Base-by-base conservation (phyloP, 73 alveolate species). In the Durusdinium trenchii region DNA sequence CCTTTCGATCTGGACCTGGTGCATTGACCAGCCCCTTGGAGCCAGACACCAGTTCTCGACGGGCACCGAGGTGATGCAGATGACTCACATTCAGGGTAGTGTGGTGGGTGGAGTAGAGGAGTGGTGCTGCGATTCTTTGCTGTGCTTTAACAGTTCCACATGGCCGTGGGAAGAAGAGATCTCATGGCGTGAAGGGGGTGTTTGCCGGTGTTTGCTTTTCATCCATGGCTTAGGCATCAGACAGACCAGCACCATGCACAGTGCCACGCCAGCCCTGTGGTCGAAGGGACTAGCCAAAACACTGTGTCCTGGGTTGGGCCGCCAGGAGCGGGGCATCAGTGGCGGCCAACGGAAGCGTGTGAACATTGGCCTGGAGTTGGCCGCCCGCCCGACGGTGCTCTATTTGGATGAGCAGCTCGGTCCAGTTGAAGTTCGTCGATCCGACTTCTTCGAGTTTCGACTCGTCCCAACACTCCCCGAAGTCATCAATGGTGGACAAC, bases 61-160 rank as follows among this genome's bases (percentile, higher is more conserved):
- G n/a, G n/a, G n/a, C n/a, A n/a, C n/a, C n/a, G 7, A 86, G 82
- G 95, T 86, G n/a, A 86, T 86, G 95, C 95, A 86, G 95, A 86
- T 86, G 95, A 86, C 95, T 6, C 95, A 86, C 82, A 86, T 86
- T 62, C 95, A 86, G 60, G 60, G 60, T 43, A 86, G 95, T n/a
- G 95, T 86, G 47, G 95, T 86, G 52, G 95, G 95, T 23, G 95
- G 95, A 1, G 95, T 86, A 2, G 95, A 86, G 95, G 95, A 36
- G 71, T 20, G 48, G 61, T 35, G 61, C 20, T 20, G 85, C 10
- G 12, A 40, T 23, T 60, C n/a, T 60, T 60, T 23, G 30, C 30
- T 23, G 18, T 2, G 73, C 30, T 2, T 1, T 60, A 0, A 32
- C 30, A 23, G 18, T 60, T 2, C 18, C n/a, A 60, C 30, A 60